Conservation (phyloP, 1,139 yeast genomes). For the Yamadazyma spencermartinsiae region DNA sequence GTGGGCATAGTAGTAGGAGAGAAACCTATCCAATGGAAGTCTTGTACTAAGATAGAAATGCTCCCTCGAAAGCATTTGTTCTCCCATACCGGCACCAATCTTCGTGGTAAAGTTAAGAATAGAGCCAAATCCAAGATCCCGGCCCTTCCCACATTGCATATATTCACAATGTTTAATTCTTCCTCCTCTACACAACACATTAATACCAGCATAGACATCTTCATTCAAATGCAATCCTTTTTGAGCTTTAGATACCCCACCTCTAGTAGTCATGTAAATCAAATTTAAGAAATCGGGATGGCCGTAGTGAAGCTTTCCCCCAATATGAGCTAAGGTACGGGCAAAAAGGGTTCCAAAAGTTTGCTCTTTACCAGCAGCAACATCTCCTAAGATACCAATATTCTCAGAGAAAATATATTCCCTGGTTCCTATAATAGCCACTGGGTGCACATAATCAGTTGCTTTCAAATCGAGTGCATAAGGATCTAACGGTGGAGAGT, state of each 20-base stretch:
- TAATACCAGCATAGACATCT: conserved; percentile 60
- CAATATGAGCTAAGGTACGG: conserved; percentile 54
- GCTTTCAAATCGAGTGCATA: conserved; percentile 28
- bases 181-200: conserved; percentile 52
- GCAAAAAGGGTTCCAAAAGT: conserved; percentile 59
- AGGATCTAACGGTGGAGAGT: conserved; percentile 31
- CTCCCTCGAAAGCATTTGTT: conserved; percentile 54
- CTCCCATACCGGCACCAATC: conserved; percentile 63
- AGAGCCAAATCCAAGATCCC: conserved; percentile 56
- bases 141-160: conserved; percentile 58
- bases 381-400: conserved; percentile 54
- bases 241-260: conserved; percentile 58
- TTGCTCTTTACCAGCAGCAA: conserved; percentile 60
- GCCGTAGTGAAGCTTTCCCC: conserved; percentile 57
- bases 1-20: conserved; percentile 57
- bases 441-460: conserved; percentile 36
- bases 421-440: conserved; percentile 55
- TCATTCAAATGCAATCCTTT: conserved; percentile 56
- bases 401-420: conserved; percentile 58
- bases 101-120: conserved; percentile 55
- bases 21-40: conserved; percentile 50
- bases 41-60: conserved; percentile 51
- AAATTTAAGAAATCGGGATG: conserved; percentile 56
- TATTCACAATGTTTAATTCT: conserved; percentile 58
- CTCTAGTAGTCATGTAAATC: conserved; percentile 54